A percentile compares a stretch with the other conserved stretches of the same genome.
Conservation (phyloP, 169 alveolate genomes). For the Plasmodium reichenowi region DNA sequence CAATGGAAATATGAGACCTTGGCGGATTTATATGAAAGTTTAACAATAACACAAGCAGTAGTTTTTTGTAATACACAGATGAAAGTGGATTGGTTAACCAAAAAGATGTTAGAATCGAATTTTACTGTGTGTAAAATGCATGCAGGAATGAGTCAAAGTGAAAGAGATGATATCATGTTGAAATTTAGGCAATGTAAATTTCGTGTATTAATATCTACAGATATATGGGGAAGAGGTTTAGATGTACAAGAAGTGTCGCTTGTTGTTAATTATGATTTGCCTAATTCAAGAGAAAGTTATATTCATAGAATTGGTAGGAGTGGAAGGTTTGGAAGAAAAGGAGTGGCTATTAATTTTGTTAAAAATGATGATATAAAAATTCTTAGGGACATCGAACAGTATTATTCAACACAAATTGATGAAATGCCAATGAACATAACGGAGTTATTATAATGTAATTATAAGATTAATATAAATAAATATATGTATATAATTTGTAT, state of each 20-base stretch:
- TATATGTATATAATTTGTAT: no score
- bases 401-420: constrained; percentile 98
- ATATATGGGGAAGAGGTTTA: constrained; percentile 98
- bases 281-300: constrained; percentile 96
- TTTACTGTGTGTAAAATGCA: constrained; percentile 98
- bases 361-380: constrained; percentile 94
- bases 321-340: constrained; percentile 99
- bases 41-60: constrained; percentile 98
- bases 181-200: constrained; percentile 98
- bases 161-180: constrained; percentile 97
- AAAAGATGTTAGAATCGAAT: constrained; percentile 95
- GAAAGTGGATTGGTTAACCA: constrained; percentile 95
- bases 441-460: constrained; percentile 78
- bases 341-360: constrained; percentile 99
- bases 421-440: constrained; percentile 98
- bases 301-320: constrained; percentile 99
- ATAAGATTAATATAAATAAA: background rate
- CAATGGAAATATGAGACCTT: constrained; percentile 97
- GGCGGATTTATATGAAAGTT: constrained; percentile 95
- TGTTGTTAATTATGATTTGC: constrained; percentile 99
- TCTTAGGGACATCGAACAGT: constrained; percentile 96
- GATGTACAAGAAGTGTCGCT: constrained; percentile 98
- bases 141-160: constrained; percentile 98
- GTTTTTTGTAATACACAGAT: constrained; percentile 98
- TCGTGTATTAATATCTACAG: constrained; percentile 99